Evolutionary conservation across 768 basidiomycete genomes (phyloP), one percentile per base, ranked within the genome.

Genomic region (Mrakia frigida): DNA sequence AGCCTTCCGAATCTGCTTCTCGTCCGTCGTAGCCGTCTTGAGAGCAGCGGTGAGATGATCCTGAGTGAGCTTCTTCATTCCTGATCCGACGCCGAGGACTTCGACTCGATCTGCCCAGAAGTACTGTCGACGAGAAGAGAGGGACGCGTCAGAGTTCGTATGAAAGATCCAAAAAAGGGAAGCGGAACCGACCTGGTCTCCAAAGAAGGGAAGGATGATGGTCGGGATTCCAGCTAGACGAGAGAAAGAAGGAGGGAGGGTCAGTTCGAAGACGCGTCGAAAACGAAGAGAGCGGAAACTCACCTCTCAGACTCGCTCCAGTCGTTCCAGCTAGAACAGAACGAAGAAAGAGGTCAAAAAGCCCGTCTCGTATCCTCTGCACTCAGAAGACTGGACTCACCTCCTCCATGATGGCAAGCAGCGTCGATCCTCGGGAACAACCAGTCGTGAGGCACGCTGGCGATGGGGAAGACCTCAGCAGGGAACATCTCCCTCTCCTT

Each of bases 51-150:
- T 88, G 75, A 99, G 84, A 68, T 85, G 86, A 23, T 92, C 88
- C 21, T 90, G 90, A 16, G 92, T 94, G 74, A 98, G 86, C 83
- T 95, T 96, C 80, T 92, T 88, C 70, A 99, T 90, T 71, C 91
- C 89, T 41, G 90, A 87, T 63, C 96, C 97, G 69, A 98, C 89
- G 52, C 95, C 95, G 59, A 99, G 87, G 2, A 94, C 93, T 83
- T 97, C 94, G n/a, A 98, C 93, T 39, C 96, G 90, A 83, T 99
- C 93, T 4, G 93, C 93, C 94, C 94, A 98, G 85, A 98, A 96
- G 82, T 91, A 93, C 81, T 98, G 95, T 82, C 37, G 52, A 39
- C 37, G 39, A 59, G 41, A 25, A 6, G 50, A 53, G 28, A 14
- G 46, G 7, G 6, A 31, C 3, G 33, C 1, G 50, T 11, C 25